Base-by-base conservation (phyloP, 1,284 basidiomycete genomes). In the Paramarasmius palmivorus region DNA sequence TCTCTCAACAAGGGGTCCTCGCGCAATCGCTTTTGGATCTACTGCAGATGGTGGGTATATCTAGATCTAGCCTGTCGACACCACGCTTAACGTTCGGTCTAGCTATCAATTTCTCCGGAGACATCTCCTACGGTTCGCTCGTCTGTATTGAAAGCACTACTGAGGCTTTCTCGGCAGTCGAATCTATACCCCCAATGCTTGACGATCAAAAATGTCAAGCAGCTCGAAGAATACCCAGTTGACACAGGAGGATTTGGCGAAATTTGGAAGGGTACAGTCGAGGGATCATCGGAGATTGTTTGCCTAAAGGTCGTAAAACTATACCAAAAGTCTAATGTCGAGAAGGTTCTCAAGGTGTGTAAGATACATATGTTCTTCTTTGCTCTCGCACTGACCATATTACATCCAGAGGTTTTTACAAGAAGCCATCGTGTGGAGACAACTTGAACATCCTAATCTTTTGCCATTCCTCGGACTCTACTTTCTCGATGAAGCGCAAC, bases 401-500 rank as follows among this genome's bases (percentile, higher is more conserved):
- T 3, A 2, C 9, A 40, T 22, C 6, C 29, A 40, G 39, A 22
- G 22, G 12, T 40, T 40, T 12, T 17, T 40, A 40, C 39, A 29
- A 23, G 49, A 50, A 42, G 29, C 32, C 12, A 20, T 25, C 14
- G 22, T 50, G 22, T 50, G 49, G 49, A 17, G 29, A 25, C 49
- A 42, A 17, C 26, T 50, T 4, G 37, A 42, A 14, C 49, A 50
- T 17, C 37, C 36, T 14, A 50, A 42, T 29, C 20, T 50, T 41
- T 26, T 50, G 5, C 49, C 36, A 9, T 50, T 50, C 23, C 23
- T 50, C 8, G 49, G 49, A 10, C 22, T 50, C 4, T 23, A 42
- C 45, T 34, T 36, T 15, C 20, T 41, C 50, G 45, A 26, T 46
- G 41, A 38, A 47, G 37, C 49, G 49, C 44, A 51, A 54, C 4